Percentiles rank a stretch among this genome's conserved stretches.
Evolutionary conservation across 768 basidiomycete genomes (phyloP).

Genomic region (Lentinula raphanica): DNA sequence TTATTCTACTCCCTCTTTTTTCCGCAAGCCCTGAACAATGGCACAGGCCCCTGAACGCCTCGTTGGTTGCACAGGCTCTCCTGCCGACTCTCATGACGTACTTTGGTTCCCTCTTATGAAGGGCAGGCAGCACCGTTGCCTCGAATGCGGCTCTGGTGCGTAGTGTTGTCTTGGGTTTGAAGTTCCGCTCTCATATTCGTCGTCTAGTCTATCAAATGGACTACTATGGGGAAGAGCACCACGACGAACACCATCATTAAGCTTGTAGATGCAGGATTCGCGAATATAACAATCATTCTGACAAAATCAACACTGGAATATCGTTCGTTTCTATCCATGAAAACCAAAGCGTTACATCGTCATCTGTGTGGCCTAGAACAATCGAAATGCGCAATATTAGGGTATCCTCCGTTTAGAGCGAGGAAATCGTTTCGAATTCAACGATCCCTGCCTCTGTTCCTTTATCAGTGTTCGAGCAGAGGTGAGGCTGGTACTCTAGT

Average conservation of each 20-base stretch:
- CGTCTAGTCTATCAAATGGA: conserved; percentile 67
- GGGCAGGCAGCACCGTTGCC: conserved; percentile 73
- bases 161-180: conserved; percentile 7
- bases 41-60: conserved; percentile 73
- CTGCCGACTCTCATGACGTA: conserved; percentile 93
- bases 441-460: too few species aligned
- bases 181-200: conserved; percentile 2
- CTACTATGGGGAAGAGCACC: conserved; percentile 56
- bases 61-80: conserved; percentile 91
- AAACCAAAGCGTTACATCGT: too few species aligned
- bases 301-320: too few species aligned
- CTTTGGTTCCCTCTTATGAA: conserved; percentile 73
- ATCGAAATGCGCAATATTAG: too few species aligned
- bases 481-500: too few species aligned
- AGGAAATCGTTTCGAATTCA: too few species aligned
- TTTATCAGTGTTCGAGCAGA: too few species aligned
- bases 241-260: conserved; percentile 45
- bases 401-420: too few species aligned
- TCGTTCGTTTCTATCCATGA: too few species aligned
- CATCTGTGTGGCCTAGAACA: too few species aligned
- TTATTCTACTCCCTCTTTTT: conserved; percentile 1
- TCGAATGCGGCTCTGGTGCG: conserved; percentile 90
- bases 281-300: not conserved
- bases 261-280: not conserved
- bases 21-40: not conserved